Base-by-base conservation (phyloP, 371 early-diverging fungal species). In the Rhizopus delemar region DNA sequence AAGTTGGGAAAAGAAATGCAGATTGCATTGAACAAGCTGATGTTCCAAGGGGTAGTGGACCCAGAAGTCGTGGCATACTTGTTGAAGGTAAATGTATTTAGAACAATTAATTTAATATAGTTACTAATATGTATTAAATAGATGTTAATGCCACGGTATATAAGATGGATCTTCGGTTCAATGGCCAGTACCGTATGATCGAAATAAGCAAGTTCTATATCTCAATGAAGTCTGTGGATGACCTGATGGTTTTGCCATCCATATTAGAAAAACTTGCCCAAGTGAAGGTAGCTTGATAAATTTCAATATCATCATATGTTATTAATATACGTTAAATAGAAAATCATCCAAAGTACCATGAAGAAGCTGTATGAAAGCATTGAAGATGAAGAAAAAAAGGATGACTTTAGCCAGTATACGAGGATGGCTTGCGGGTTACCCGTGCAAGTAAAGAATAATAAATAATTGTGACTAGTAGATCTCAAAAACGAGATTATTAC, bases 1-100 rank as follows among this genome's bases (percentile, higher is more conserved):
- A 60, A 60, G 31, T 43, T 53, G 5, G 61, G 51, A 48, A 60
- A 60, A 29, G 49, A 45, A 53, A 61, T 61, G 51, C 34, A 56
- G 28, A 15, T 56, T 9, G 56, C 56, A 1, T 34, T 64, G 8
- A 43, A 34, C 36, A 64, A 64, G 15, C 33, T 64, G 43, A 38
- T 64, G 5, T 13, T 32, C 8, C 5, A 59, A 33, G 51, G 54
- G 33, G 65, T 59, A 9, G 22, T 56, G 0, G 29, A 39, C 15
- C 59, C 65, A 1, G 52, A 45, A 22, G 56, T 64, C 4, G 56
- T 55, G 65, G 54, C 2, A 32, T 63, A 32, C 8, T 52, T 8
- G 11, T 57, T 3, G 38, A 38, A 38, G 38, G 38, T 38, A 11
- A 1, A 38, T 38, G 2, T 38, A 38, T 38, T 38, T 38, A 11